A percentile compares a stretch with the other conserved stretches of the same genome.
Conservation (phyloP, 139 green algal genomes). For the Ettlia oleoabundans region DNA sequence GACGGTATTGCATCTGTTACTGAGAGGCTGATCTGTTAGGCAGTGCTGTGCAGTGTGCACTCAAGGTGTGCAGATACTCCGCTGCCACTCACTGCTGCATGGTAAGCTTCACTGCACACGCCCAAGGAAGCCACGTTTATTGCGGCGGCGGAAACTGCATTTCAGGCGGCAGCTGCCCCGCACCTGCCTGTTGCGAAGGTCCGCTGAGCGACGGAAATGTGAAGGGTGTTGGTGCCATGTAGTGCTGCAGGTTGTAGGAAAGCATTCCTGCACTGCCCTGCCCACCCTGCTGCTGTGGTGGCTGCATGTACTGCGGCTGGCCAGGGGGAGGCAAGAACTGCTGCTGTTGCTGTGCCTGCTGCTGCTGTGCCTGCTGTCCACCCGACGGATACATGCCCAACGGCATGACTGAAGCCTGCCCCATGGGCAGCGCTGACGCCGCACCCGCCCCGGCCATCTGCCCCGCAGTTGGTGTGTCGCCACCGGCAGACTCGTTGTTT, state of each 20-base stretch:
- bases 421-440: neutral
- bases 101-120: neutral
- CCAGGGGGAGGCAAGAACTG: neutral
- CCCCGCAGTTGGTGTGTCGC: neutral
- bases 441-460: neutral
- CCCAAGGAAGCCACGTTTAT: neutral
- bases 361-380: neutral
- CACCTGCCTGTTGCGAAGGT: neutral
- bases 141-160: neutral
- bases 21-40: too few relatives aligned
- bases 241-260: neutral
- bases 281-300: neutral
- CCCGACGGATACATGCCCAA: neutral
- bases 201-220: neutral
- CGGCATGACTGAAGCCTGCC: neutral
- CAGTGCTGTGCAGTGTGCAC: too few relatives aligned
- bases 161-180: neutral
- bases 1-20: too few relatives aligned
- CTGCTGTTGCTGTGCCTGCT: conserved; percentile 1
- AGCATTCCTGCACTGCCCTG: neutral
- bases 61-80: neutral
- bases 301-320: conserved; percentile 12
- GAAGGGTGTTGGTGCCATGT: neutral
- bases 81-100: neutral
- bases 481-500: neutral